phyloP scores from a whole-genome alignment of 1,284 basidiomycete genomes.

The Laetiporus sulphureus region DNA sequence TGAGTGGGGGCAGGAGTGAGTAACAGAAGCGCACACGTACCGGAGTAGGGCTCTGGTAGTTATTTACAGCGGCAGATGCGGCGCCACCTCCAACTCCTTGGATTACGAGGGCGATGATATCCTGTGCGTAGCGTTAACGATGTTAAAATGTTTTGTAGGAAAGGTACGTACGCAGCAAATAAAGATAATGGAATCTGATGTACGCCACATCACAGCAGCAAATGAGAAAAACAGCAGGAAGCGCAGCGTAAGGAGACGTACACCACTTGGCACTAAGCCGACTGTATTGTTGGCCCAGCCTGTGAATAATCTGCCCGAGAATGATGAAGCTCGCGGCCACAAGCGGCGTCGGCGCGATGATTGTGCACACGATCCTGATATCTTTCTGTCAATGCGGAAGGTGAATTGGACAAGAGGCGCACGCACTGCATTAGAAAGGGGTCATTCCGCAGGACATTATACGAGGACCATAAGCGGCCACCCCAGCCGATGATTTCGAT shows the following conservation, averaged over 20 bases:
- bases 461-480: conserved; percentile 29
- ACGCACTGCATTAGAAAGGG: conserved; percentile 38
- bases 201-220: too few relatives aligned
- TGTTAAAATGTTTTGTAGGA: neutral
- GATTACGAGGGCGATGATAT: conserved; percentile 43
- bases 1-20: neutral
- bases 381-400: too few relatives aligned
- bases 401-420: neutral
- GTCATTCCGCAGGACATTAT: conserved; percentile 16
- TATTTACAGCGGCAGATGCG: conserved; percentile 34
- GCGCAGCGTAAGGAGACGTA: too few relatives aligned
- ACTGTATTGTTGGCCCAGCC: conserved; percentile 33
- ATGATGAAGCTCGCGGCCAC: conserved; percentile 44
- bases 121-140: conserved; percentile 24
- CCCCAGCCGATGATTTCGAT: conserved; percentile 34
- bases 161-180: conserved; percentile 34
- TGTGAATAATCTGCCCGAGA: conserved; percentile 34
- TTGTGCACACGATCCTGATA: conserved; percentile 32
- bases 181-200: conserved; percentile 44
- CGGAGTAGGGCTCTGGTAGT: conserved; percentile 17
- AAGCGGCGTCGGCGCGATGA: conserved; percentile 41
- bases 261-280: conserved; percentile 29
- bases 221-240: too few relatives aligned
- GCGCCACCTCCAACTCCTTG: conserved; percentile 51
- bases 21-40: conserved; percentile 10